phyloP scores from a whole-genome alignment of 768 basidiomycete species.

The Tricholoma terreum region DNA sequence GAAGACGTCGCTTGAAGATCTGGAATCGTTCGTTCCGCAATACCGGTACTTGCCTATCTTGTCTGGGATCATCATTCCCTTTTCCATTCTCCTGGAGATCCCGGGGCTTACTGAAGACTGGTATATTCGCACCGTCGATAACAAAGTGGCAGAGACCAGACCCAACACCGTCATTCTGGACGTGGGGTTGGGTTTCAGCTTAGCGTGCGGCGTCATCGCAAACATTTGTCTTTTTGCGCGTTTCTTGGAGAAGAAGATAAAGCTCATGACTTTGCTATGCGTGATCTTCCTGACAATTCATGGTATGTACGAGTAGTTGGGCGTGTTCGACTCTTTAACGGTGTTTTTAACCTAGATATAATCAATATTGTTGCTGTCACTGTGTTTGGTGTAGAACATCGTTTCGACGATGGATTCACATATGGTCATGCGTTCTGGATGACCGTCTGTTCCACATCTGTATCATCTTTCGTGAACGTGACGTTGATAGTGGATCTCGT shows the following conservation, averaged over 20 bases:
- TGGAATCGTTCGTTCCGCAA: constrained; percentile 43
- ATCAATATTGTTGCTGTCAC: constrained; percentile 63
- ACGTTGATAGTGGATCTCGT: constrained; percentile 64
- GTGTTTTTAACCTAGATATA: constrained; percentile 44
- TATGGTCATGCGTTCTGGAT: constrained; percentile 75
- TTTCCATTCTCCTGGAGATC: constrained; percentile 79
- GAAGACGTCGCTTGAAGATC: constrained; percentile 20
- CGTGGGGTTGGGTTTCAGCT: constrained; percentile 60
- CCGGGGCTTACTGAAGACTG: constrained; percentile 75
- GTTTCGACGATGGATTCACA: constrained; percentile 63
- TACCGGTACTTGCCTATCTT: constrained; percentile 65
- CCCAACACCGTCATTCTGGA: constrained; percentile 58
- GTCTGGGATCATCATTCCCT: constrained; percentile 67
- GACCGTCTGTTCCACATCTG: constrained; percentile 70
- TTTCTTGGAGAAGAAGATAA: constrained; percentile 69
- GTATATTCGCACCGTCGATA: constrained; percentile 58
- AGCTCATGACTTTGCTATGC: constrained; percentile 58
- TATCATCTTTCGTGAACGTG: constrained; percentile 61
- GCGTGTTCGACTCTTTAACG: background rate
- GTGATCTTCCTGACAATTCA: constrained; percentile 67
- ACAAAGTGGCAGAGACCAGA: constrained; percentile 43
- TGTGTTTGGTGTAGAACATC: constrained; percentile 60
- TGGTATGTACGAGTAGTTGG: constrained; percentile 40
- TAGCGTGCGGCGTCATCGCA: constrained; percentile 65
- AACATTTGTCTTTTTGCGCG: constrained; percentile 65